Base-by-base conservation (phyloP, 2,329 filamentous ascomycete genomes). In the Colletotrichum cuscutae region DNA sequence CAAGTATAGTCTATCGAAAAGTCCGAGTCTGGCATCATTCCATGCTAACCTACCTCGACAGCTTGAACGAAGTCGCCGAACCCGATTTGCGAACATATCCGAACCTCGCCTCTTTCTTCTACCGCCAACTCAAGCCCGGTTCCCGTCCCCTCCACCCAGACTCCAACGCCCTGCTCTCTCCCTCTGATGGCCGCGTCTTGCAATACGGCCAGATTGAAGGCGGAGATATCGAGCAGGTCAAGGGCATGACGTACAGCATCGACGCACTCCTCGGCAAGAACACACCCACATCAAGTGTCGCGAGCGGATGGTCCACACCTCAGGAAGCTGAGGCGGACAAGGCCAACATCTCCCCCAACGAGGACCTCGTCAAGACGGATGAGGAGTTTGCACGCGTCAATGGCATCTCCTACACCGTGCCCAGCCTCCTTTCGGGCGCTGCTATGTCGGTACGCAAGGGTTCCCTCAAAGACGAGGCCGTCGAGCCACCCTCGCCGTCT, bases 181-280 rank as follows among this genome's bases (percentile, higher is more conserved):
- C 97, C 1, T 91, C 97, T 5, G 97, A 99, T 81, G 97, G 97
- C 59, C 93, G 93, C 75, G 89, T 99, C 58, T 89, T 99, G 30
- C 96, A 98, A 78, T 98, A 95, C 77, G 97, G 97, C 12, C 92
- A 91, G 77, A 98, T 99, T 70, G 93, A 97, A 78, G 91, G 95
- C 78, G 95, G 96, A 60, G 95, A 98, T 79, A 97, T 99, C 56
- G 97, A 99, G 82, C 97, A 99, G 84, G 96, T 99, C 75, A 99
- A 99, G 84, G 97, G 97, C 73, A 97, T 99, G 88, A 99, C 97
- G 1, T 99, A 99, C 84, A 97, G 93, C 76, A 89, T 99, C 67
- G 97, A 99, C 80, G 95, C 97, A 8, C 89, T 99, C 1, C 89
- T 99, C 2, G 97, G 97, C 64, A 91, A 89, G 75, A 86, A 87